Evolutionary conservation across 2,329 filamentous ascomycete genomes (phyloP).

Genomic region (Xylariaceae sp.): DNA sequence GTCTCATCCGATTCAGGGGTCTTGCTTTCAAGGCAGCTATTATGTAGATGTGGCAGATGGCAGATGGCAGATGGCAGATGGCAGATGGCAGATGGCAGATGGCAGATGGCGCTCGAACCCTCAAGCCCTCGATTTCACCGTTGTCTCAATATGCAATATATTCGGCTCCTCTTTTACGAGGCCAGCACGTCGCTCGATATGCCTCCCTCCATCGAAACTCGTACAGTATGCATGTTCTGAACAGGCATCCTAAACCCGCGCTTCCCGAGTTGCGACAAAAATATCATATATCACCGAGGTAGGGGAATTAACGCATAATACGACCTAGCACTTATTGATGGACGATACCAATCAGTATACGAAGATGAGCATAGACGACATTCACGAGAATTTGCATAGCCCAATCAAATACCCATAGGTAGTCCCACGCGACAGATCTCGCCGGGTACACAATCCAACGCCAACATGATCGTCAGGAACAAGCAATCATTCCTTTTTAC

Average conservation of each 20-base stretch:
- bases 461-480: neutral
- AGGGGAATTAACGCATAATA: conserved; percentile 9
- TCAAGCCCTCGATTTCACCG: neutral
- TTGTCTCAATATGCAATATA: conserved; percentile 4
- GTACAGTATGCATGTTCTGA: conserved; percentile 21
- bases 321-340: neutral
- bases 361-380: neutral
- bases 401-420: neutral
- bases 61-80: no score
- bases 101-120: neutral
- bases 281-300: conserved; percentile 1
- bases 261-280: conserved; percentile 9
- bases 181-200: conserved; percentile 22
- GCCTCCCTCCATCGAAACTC: conserved; percentile 19
- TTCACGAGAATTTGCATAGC: neutral
- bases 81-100: no score
- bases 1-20: neutral
- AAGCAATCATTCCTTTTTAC: neutral
- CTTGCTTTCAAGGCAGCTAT: neutral
- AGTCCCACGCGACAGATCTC: neutral
- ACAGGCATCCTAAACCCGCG: conserved; percentile 15
- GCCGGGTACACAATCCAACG: neutral
- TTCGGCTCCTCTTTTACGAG: conserved; percentile 27
- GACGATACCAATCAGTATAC: neutral
- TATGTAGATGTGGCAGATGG: no score